Conservation (phyloP, 179 eudicot species). For the Gypsophila paniculata region DNA sequence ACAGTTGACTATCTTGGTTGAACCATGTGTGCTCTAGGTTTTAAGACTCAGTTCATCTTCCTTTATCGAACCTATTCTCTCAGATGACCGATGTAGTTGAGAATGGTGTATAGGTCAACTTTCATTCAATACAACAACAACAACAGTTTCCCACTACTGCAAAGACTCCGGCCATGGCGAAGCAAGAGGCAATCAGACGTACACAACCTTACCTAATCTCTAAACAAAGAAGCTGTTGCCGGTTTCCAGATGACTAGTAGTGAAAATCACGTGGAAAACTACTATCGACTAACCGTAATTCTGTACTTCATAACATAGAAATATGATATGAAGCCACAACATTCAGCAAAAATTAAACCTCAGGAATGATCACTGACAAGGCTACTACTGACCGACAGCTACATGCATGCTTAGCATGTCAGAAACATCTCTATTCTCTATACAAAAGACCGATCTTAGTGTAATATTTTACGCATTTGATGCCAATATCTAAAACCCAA, state of each 20-base stretch:
- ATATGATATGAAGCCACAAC: neutral
- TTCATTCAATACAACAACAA: neutral
- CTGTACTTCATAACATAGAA: neutral
- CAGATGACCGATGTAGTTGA: neutral
- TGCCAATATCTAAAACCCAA: neutral
- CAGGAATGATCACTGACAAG: neutral
- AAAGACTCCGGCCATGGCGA: too few species aligned
- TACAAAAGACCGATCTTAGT: neutral
- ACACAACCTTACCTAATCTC: too few species aligned
- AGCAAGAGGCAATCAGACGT: too few species aligned
- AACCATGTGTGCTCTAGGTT: neutral
- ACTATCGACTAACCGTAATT: too few species aligned
- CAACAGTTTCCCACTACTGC: too few species aligned
- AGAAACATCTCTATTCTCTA: neutral
- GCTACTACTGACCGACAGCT: neutral
- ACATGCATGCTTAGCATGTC: neutral
- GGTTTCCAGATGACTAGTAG: too few species aligned
- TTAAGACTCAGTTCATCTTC: neutral
- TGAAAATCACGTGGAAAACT: too few species aligned
- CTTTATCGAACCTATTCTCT: neutral
- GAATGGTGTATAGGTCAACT: neutral
- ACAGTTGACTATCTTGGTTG: neutral
- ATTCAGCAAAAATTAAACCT: conserved; percentile 5
- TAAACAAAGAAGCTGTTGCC: too few species aligned
- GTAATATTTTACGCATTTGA: neutral